phyloP scores from a whole-genome alignment of 2,329 filamentous ascomycete species.

The Aspergillus spinulosporus region DNA sequence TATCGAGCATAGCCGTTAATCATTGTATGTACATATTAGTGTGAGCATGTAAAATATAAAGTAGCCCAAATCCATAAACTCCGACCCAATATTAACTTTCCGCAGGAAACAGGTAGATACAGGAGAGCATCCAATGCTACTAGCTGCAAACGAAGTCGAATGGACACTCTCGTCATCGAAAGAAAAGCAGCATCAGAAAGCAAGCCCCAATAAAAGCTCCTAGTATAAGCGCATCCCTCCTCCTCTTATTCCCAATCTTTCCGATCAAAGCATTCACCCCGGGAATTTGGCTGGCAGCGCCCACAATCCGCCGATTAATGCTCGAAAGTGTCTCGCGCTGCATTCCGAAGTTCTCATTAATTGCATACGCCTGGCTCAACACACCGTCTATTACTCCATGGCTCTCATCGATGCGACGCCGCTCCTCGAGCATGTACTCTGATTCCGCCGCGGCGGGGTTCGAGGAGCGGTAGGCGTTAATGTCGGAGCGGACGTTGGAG shows the following conservation, averaged over 20 bases:
- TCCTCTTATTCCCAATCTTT: constrained; percentile 91
- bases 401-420: constrained; percentile 80
- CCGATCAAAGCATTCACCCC: constrained; percentile 90
- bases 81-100: constrained; percentile 20
- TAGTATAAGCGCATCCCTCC: constrained; percentile 91
- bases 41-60: constrained; percentile 22
- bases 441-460: constrained; percentile 83
- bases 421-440: constrained; percentile 96
- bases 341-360: constrained; percentile 84
- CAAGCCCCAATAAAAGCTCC: constrained; percentile 89
- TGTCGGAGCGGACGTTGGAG: constrained; percentile 86
- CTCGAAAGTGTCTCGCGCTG: constrained; percentile 85
- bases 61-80: constrained; percentile 12
- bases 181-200: constrained; percentile 81
- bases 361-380: constrained; percentile 91
- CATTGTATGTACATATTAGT: constrained; percentile 17
- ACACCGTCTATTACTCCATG: constrained; percentile 88
- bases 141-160: constrained; percentile 9
- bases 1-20: constrained; percentile 13
- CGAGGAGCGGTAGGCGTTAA: constrained; percentile 78
- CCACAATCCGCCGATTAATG: constrained; percentile 86
- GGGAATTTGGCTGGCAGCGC: constrained; percentile 85
- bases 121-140: neutral
- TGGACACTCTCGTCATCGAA: constrained; percentile 60
- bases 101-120: neutral